Conservation (phyloP, 148 eudicot genomes). For the Cornus controversa region DNA sequence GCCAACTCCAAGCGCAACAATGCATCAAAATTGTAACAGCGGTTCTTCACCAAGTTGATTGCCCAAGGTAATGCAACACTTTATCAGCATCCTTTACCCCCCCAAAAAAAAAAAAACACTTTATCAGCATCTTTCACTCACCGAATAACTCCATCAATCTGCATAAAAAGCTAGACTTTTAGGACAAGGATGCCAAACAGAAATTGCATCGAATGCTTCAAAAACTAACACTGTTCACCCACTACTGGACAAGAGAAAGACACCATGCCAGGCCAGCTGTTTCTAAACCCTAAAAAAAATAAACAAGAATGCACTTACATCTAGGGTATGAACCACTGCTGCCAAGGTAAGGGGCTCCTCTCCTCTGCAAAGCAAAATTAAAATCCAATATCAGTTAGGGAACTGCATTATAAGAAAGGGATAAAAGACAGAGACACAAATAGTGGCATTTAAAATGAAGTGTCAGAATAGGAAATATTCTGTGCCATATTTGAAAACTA, state of each 20-base stretch:
- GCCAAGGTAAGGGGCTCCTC: conserved; percentile 10
- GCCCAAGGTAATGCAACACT: neutral
- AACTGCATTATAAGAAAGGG: neutral
- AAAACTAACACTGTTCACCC: neutral
- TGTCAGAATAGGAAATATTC: too few species aligned
- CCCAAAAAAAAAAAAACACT: too few species aligned
- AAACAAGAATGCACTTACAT: conserved; percentile 3
- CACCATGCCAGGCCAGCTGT: too few species aligned
- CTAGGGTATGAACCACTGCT: conserved; percentile 11
- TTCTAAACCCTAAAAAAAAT: too few species aligned
- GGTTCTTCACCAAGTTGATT: neutral
- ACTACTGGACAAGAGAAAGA: too few species aligned
- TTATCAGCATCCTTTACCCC: neutral
- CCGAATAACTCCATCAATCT: neutral
- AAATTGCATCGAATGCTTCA: neutral
- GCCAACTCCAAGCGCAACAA: neutral
- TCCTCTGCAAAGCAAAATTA: conserved; percentile 11
- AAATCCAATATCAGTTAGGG: neutral
- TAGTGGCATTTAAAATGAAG: neutral
- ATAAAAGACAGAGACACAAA: neutral
- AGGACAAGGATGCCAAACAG: neutral
- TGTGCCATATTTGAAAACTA: too few species aligned
- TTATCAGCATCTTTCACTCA: neutral
- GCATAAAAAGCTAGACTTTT: neutral
- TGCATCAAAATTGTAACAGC: neutral